Evolutionary conservation across 2,329 filamentous ascomycete species (phyloP).

Genomic region (Botryotinia calthae): DNA sequence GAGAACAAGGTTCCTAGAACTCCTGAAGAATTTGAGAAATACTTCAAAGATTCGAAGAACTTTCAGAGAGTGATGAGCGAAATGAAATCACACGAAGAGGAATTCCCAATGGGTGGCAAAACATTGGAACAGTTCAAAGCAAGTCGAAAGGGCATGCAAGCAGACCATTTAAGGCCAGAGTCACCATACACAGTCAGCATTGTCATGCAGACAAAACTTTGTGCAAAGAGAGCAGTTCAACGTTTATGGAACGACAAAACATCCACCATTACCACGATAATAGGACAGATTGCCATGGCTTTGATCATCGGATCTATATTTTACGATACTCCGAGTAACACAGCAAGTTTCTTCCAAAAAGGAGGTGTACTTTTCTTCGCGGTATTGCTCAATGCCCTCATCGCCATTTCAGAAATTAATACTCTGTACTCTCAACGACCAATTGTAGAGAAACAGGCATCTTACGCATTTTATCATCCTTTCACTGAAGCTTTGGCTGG

Average conservation of each 20-base stretch:
- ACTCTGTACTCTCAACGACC: conserved; percentile 79
- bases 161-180: conserved; percentile 57
- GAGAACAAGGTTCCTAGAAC: conserved; percentile 57
- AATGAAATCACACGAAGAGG: conserved; percentile 51
- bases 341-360: conserved; percentile 58
- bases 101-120: conserved; percentile 39
- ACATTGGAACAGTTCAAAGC: conserved; percentile 42
- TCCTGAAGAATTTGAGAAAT: conserved; percentile 53
- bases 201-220: conserved; percentile 71
- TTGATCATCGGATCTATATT: conserved; percentile 64
- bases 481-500: conserved; percentile 84
- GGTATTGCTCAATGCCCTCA: conserved; percentile 65
- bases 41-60: conserved; percentile 48
- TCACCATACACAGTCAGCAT: conserved; percentile 85
- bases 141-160: conserved; percentile 40
- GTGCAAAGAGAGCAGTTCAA: conserved; percentile 76
- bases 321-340: conserved; percentile 55
- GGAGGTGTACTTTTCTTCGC: conserved; percentile 68
- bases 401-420: conserved; percentile 63
- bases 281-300: conserved; percentile 49
- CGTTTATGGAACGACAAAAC: conserved; percentile 74
- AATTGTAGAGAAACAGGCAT: conserved; percentile 86
- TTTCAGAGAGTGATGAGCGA: conserved; percentile 46
- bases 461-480: conserved; percentile 88
- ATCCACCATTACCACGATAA: conserved; percentile 55